phyloP scores from a whole-genome alignment of 345 rosid genomes.

The Kandelia obovata region DNA sequence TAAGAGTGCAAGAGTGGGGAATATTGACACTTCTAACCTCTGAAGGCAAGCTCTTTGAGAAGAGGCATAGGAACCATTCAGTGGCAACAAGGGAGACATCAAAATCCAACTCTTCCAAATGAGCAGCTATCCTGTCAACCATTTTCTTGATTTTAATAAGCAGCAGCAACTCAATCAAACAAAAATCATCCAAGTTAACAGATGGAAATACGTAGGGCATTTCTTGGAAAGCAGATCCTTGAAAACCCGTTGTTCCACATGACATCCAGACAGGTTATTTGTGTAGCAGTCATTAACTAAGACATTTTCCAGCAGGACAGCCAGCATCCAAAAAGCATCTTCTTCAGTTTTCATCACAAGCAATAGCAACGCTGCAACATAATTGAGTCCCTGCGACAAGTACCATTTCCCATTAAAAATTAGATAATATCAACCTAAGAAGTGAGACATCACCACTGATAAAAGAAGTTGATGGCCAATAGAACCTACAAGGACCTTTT shows the following conservation, averaged over 20 bases:
- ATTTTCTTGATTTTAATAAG: conserved; percentile 5
- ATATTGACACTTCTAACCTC: conserved; percentile 54
- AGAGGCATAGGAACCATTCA: conserved; percentile 98
- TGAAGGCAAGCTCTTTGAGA: conserved; percentile 97
- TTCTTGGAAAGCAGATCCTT: conserved; percentile 81
- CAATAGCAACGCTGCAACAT: conserved; percentile 85
- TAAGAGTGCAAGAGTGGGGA: neutral
- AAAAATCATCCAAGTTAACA: conserved; percentile 1
- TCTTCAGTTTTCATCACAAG: conserved; percentile 99
- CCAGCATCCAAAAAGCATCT: conserved; percentile 99
- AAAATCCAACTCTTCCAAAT: conserved; percentile 84
- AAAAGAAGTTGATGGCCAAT: neutral
- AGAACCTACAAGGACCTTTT: neutral
- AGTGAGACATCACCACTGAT: neutral
- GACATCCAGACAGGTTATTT: conserved; percentile 90
- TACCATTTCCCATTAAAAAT: neutral
- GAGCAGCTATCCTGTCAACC: conserved; percentile 74
- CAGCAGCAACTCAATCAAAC: neutral
- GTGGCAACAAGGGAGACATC: conserved; percentile 99
- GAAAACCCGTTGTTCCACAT: conserved; percentile 96
- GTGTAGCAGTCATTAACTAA: conserved; percentile 95
- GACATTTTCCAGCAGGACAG: conserved; percentile 92
- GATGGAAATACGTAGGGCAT: conserved; percentile 63
- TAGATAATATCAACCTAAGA: neutral
- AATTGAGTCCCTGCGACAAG: conserved; percentile 77